Evolutionary conservation across 176 grass and related monocot species (phyloP).

Genomic region (Tuctoria greenei): DNA sequence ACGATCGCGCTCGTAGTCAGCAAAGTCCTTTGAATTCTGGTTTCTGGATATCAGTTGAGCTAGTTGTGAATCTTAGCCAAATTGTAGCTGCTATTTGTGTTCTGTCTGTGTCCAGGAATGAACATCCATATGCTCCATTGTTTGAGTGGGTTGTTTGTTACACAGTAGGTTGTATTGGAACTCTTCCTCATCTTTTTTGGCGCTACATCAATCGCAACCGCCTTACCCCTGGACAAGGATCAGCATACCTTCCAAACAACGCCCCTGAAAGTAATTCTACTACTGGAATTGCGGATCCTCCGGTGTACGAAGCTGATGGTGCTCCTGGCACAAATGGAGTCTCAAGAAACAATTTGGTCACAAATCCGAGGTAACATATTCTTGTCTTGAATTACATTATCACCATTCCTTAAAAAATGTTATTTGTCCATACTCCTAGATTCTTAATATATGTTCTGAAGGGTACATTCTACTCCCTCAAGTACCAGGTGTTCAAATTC

Average conservation of each 20-base stretch:
- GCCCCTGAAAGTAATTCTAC: conserved; percentile 51
- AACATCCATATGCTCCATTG: too few relatives aligned
- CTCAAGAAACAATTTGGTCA: conserved; percentile 31
- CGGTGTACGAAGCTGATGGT: conserved; percentile 27
- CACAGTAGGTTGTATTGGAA: too few relatives aligned
- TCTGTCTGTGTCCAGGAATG: too few relatives aligned
- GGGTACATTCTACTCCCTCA: not conserved
- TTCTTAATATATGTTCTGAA: not conserved
- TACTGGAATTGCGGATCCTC: conserved; percentile 35
- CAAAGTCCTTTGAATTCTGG: conserved; percentile 87
- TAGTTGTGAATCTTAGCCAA: too few relatives aligned
- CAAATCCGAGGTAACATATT: conserved; percentile 61
- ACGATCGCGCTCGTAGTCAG: conserved; percentile 45
- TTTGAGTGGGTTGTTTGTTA: too few relatives aligned
- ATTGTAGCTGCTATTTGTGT: too few relatives aligned
- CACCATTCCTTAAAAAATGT: not conserved
- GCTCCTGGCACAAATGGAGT: conserved; percentile 27
- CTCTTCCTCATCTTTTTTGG: too few relatives aligned
- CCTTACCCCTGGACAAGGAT: conserved; percentile 46
- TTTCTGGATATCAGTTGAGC: not conserved
- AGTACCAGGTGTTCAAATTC: not conserved
- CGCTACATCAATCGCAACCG: conserved; percentile 33
- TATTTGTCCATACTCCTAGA: not conserved
- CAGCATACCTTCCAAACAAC: conserved; percentile 45
- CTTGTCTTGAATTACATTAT: conserved; percentile 10